Conservation (phyloP, 176 grass and related monocot species). For the Rhynchospora tenuis region DNA sequence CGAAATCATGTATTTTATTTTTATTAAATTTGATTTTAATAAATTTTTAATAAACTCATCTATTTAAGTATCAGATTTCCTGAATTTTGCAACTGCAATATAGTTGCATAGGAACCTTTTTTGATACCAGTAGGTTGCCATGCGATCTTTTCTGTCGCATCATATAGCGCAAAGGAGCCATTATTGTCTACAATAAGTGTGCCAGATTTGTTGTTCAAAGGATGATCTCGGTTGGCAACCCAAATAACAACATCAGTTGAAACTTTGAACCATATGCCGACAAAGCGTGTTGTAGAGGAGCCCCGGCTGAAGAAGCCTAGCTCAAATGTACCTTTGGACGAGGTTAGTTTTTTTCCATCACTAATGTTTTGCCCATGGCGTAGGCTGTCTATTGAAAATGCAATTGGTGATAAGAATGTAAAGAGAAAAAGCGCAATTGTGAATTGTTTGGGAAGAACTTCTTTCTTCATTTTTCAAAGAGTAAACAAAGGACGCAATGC, state of each 20-base stretch:
- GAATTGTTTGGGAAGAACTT: background rate
- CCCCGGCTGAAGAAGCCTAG: slow-evolving; percentile 42
- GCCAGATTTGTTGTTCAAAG: slow-evolving; percentile 21
- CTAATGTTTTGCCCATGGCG: slow-evolving; percentile 11
- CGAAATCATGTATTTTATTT: too few species aligned
- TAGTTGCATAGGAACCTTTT: background rate
- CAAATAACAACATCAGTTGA: slow-evolving; percentile 39
- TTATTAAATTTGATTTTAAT: too few species aligned
- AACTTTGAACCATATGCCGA: slow-evolving; percentile 54
- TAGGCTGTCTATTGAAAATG: background rate
- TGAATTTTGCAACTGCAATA: slow-evolving; percentile 29
- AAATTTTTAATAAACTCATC: too few species aligned
- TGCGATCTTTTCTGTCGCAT: background rate
- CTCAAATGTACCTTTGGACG: slow-evolving; percentile 25
- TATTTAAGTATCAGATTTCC: slow-evolving; percentile 48
- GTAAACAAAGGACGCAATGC: background rate
- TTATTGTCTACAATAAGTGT: background rate
- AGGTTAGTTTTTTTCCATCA: slow-evolving; percentile 17
- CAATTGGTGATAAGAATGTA: background rate
- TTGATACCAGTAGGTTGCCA: background rate
- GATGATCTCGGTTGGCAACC: slow-evolving; percentile 54
- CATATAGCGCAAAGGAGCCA: slow-evolving; percentile 31
- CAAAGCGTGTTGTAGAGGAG: slow-evolving; percentile 19
- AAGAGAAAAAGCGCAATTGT: slow-evolving; percentile 7
- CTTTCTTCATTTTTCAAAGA: background rate